Evolutionary conservation across 139 green algal genomes (phyloP), one percentile per base, ranked within the genome.

Genomic region (Chlorella sp.): DNA sequence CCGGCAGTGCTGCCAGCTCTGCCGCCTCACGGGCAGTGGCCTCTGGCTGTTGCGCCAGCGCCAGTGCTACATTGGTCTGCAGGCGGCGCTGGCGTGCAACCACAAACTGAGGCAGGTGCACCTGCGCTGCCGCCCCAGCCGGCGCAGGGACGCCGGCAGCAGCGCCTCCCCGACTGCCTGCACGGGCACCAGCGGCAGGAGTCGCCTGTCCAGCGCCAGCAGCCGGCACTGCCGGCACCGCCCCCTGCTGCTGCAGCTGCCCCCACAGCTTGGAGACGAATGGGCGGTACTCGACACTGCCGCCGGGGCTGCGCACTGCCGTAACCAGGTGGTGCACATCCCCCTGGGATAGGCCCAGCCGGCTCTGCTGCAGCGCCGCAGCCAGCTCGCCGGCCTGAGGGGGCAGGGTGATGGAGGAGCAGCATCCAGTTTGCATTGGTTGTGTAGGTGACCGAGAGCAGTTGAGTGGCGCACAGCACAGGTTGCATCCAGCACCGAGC

Each of bases 31-130:
- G 26, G 1, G 65, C 60, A 30, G 57, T 36, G 23, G 65, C 80
- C 36, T 41, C 80, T 9, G 80, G 80, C 71, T 86, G 80, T 41
- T 86, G 80, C 21, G 25, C 44, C 80, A 86, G 39, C 12, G 56
- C 55, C 38, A 75, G 36, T 0, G 80, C 80, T 4, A 86, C 80
- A 15, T 78, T 17, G 20, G 80, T 86, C 55, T 86, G 67, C 70
- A 86, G 57, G 34, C 80, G 70, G 17, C 80, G 80, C 65, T 80
- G 65, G 18, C 80, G 80, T 2, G 80, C 70, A 0, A 47, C 71
- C 17, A 78, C 28, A 34, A 73, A 86, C 65, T 86, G 80, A 41
- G 60, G 76, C 6, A 69, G 26, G 67, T 41, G 44, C 55, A 51
- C 4, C 55, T 9, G 20, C 28, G 2, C 11, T 11, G 72, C 13